These are phyloP conservation scores for Apiospora marii DNA, from an alignment of 2,329 filamentous ascomycete species.

Conservation along the genomic window DNA sequence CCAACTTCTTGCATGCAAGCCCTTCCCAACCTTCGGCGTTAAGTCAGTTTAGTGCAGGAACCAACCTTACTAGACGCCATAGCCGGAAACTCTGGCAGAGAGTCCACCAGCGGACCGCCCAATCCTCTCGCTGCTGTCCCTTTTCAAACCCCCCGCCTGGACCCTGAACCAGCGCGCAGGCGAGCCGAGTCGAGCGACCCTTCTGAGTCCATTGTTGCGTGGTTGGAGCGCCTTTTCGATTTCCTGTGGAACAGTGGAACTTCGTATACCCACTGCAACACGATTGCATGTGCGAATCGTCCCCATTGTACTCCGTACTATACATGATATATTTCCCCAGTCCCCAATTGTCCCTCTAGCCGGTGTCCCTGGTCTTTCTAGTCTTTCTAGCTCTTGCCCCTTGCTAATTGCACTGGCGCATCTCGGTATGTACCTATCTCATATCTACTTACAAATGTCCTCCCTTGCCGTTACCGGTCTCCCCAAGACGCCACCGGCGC, in stretches of 20 bases:
- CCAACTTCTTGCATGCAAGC: background rate
- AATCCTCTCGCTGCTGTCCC: background rate
- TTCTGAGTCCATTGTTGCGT: background rate
- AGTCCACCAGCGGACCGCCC: background rate
- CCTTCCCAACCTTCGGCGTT: background rate
- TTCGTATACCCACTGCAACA: background rate
- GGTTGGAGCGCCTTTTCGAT: background rate
- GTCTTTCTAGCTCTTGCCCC: background rate
- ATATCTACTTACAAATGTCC: background rate
- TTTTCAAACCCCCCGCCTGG: background rate
- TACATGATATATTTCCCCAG: constrained; percentile 10
- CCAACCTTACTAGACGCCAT: constrained; percentile 13
- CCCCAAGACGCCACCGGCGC: background rate
- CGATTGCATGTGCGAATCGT: constrained; percentile 12
- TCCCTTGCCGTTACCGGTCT: background rate
- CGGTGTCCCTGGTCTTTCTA: background rate
- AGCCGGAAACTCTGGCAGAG: constrained; percentile 1
- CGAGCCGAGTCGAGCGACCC: constrained; percentile 5
- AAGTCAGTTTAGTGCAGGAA: constrained; percentile 12
- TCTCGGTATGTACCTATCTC: constrained; percentile 9
- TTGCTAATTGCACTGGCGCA: background rate
- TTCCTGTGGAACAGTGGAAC: constrained; percentile 8
- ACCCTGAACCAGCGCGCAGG: constrained; percentile 5
- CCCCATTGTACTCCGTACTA: constrained; percentile 14
- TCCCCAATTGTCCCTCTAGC: constrained; percentile 15